phyloP scores from a whole-genome alignment of 768 basidiomycete species.

The Heimioporus sp. region DNA sequence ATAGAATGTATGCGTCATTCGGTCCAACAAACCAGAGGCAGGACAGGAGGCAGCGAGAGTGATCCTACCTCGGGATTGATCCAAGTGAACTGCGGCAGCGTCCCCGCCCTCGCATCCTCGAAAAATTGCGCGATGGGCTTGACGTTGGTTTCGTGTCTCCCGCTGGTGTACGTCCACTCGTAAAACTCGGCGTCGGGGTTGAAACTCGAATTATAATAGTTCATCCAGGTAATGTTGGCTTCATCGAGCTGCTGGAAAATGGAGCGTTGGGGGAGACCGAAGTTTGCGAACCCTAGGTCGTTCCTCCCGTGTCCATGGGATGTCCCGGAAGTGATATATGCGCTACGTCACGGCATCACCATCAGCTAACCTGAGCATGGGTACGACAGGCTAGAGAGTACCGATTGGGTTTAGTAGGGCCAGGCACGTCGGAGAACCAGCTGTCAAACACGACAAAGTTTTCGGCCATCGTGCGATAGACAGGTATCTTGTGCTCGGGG shows the following conservation, averaged over 20 bases:
- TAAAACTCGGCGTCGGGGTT: constrained; percentile 25
- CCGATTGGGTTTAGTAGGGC: constrained; percentile 28
- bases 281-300: constrained; percentile 10
- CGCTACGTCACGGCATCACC: constrained; percentile 7
- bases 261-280: constrained; percentile 25
- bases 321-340: constrained; percentile 27
- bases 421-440: constrained; percentile 26
- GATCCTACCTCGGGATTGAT: constrained; percentile 25
- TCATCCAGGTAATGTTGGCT: constrained; percentile 21
- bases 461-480: constrained; percentile 22
- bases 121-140: constrained; percentile 16
- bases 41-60: no score
- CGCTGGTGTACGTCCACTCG: constrained; percentile 16
- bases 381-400: background rate
- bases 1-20: background rate
- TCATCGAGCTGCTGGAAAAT: constrained; percentile 29
- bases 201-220: constrained; percentile 29
- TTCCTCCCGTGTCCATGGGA: constrained; percentile 24
- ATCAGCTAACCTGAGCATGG: background rate
- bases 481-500: constrained; percentile 23
- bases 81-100: constrained; percentile 23
- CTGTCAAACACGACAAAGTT: constrained; percentile 23
- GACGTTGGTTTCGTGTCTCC: constrained; percentile 15
- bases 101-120: constrained; percentile 20
- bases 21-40: no score